Percentiles rank a stretch among this genome's conserved stretches.
Evolutionary conservation across 2,329 filamentous ascomycete species (phyloP).

Genomic region (Trichophyton verrucosum): DNA sequence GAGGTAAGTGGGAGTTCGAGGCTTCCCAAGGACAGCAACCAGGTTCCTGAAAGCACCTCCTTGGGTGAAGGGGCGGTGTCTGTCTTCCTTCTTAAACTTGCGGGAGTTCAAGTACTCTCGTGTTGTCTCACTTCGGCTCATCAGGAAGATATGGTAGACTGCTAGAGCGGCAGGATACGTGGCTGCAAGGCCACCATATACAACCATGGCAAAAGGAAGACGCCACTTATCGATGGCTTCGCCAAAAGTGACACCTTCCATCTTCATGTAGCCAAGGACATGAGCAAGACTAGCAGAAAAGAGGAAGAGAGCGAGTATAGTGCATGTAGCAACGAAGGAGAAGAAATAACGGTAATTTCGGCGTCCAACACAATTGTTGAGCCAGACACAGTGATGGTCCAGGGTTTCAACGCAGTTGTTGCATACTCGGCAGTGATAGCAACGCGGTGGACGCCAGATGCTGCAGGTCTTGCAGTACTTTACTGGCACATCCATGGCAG

Average conservation of each 20-base stretch:
- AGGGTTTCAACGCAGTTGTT: slow-evolving; percentile 96
- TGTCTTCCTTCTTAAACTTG: slow-evolving; percentile 85
- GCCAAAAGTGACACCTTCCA: slow-evolving; percentile 54
- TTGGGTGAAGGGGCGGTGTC: slow-evolving; percentile 82
- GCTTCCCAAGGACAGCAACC: slow-evolving; percentile 66
- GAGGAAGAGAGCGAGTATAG: slow-evolving; percentile 63
- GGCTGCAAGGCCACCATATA: slow-evolving; percentile 63
- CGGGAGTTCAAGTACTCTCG: slow-evolving; percentile 92
- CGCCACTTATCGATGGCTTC: slow-evolving; percentile 57
- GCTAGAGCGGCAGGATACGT: slow-evolving; percentile 74
- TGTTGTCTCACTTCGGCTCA: slow-evolving; percentile 84
- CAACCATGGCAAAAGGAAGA: slow-evolving; percentile 75
- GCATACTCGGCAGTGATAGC: slow-evolving; percentile 91
- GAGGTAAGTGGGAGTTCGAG: slow-evolving; percentile 77
- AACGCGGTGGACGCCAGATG: slow-evolving; percentile 90
- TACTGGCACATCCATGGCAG: slow-evolving; percentile 93
- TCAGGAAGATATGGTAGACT: slow-evolving; percentile 83
- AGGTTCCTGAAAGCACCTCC: slow-evolving; percentile 65
- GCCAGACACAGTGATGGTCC: slow-evolving; percentile 97
- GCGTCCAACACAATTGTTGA: slow-evolving; percentile 94
- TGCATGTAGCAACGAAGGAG: slow-evolving; percentile 70
- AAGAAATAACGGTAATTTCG: slow-evolving; percentile 99
- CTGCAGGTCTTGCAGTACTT: slow-evolving; percentile 98
- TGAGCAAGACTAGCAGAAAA: slow-evolving; percentile 69
- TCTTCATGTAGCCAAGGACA: slow-evolving; percentile 57